phyloP scores from a whole-genome alignment of 1,284 basidiomycete genomes.

The Pholiota adiposa region DNA sequence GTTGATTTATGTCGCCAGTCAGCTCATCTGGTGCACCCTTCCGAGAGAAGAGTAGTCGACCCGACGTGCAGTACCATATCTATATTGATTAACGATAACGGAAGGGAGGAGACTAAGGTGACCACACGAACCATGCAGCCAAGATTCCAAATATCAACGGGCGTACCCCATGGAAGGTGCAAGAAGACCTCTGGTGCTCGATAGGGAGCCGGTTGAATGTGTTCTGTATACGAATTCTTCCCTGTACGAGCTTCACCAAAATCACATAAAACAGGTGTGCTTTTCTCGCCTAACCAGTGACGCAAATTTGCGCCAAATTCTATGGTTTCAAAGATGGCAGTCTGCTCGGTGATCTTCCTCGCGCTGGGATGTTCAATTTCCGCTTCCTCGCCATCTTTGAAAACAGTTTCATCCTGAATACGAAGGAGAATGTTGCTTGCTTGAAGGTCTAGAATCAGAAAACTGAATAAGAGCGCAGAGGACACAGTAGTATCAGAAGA shows the following conservation, averaged over 20 bases:
- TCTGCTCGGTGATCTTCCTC: conserved; percentile 10
- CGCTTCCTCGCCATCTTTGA: conserved; percentile 13
- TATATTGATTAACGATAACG: conserved; percentile 4
- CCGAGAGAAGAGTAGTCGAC: conserved; percentile 10
- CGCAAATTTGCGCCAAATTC: conserved; percentile 1
- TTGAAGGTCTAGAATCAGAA: conserved; percentile 10
- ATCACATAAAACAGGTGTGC: conserved; percentile 19
- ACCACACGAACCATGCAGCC: conserved; percentile 23
- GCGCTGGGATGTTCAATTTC: conserved; percentile 15
- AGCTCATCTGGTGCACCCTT: conserved; percentile 2
- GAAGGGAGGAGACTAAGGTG: conserved; percentile 5
- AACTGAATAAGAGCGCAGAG: not conserved
- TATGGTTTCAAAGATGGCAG: conserved; percentile 12
- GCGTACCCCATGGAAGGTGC: conserved; percentile 17
- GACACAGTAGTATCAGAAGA: not conserved
- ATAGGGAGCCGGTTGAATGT: conserved; percentile 19
- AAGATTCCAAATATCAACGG: conserved; percentile 25
- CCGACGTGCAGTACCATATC: conserved; percentile 3
- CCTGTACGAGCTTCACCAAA: conserved; percentile 17
- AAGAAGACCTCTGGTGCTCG: conserved; percentile 25
- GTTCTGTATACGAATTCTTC: conserved; percentile 7
- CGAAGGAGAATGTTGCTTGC: conserved; percentile 14
- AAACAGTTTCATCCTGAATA: conserved; percentile 11
- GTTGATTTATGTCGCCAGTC: conserved; percentile 4
- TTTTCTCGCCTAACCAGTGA: conserved; percentile 7